Evolutionary conservation across 2,329 filamentous ascomycete species (phyloP), one percentile per base, ranked within the genome.

Genomic region (Blastomyces percursus): DNA sequence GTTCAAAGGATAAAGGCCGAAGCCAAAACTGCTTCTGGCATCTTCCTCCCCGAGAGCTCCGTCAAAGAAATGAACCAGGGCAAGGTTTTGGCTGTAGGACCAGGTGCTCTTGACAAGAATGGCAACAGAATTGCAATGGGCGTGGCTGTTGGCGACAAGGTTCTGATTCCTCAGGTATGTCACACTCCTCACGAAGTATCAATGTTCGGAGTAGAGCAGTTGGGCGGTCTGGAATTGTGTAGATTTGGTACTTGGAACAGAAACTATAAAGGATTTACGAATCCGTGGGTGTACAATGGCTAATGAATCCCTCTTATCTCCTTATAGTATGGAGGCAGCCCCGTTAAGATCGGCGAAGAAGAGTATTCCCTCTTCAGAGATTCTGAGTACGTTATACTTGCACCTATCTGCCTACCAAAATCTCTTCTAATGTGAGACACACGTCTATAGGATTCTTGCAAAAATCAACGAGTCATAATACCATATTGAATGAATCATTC

Each of bases 41-140:
- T 99, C 84, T 96, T 95, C 84, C 89, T 99, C 68, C 94, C 94
- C 70, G 94, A 99, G 82, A 92, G 88, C 66, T 90, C 88, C 73
- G 91, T 97, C 75, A 96, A 99, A 85, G 94, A 99, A 79, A 85
- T 97, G 76, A 97, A 96, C 80, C 93, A 97, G 83, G 94, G 90
- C 72, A 92, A 91, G 80, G 94, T 99, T 62, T 82, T 99, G 65
- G 94, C 94, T 66, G 93, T 99, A 67, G 94, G 94, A 61, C 94
- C 94, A 63, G 94, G 94, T 66, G 87, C 82, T 16, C 73, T 96
- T 65, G 90, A 95, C 81, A 91, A 87, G 80, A 88, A 96, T 65
- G 94, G 94, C 71, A 90, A 94, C 84, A 85, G 91, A 70, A 80
- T 96, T 71, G 83, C 88, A 66, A 91, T 93, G 82, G 87, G 90